Evolutionary conservation across 495 filamentous ascomycete species (phyloP).

Genomic region (Penicillium canescens): DNA sequence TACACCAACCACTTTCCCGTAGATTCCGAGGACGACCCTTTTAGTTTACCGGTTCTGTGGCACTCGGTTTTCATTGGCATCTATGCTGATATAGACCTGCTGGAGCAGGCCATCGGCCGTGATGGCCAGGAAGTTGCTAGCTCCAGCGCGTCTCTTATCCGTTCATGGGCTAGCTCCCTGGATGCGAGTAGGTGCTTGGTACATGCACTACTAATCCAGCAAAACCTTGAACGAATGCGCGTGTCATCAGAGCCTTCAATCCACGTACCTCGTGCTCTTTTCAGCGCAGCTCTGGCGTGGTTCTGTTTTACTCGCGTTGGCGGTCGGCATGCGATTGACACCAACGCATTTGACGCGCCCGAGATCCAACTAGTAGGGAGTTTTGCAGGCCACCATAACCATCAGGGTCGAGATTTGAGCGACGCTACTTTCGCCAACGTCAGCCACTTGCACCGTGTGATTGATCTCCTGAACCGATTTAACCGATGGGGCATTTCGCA

Average conservation of each 20-base stretch:
- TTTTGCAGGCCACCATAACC: background rate
- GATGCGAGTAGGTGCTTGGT: slow-evolving; percentile 27
- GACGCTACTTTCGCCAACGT: slow-evolving; percentile 8
- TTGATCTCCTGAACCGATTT: slow-evolving; percentile 32
- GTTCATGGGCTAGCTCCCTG: slow-evolving; percentile 16
- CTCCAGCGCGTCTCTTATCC: too few relatives aligned
- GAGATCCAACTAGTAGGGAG: slow-evolving; percentile 17
- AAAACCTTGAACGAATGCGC: slow-evolving; percentile 22
- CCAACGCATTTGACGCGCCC: slow-evolving; percentile 18
- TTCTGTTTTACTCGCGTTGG: slow-evolving; percentile 23
- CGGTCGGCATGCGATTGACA: slow-evolving; percentile 6
- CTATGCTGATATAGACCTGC: slow-evolving; percentile 31
- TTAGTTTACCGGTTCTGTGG: slow-evolving; percentile 36
- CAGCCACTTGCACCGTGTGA: slow-evolving; percentile 23
- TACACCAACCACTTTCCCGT: too few relatives aligned
- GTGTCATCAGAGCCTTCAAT: slow-evolving; percentile 31
- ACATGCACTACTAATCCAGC: slow-evolving; percentile 25
- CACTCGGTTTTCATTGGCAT: slow-evolving; percentile 35
- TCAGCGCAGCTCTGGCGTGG: slow-evolving; percentile 22
- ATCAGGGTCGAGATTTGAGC: slow-evolving; percentile 1
- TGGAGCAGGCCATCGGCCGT: slow-evolving; percentile 31
- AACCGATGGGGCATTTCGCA: slow-evolving; percentile 37
- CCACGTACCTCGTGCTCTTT: slow-evolving; percentile 28
- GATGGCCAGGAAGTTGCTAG: slow-evolving; percentile 14
- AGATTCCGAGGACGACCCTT: slow-evolving; percentile 17